Conservation (phyloP, 2,329 filamentous ascomycete species). For the Thelonectria discophora region DNA sequence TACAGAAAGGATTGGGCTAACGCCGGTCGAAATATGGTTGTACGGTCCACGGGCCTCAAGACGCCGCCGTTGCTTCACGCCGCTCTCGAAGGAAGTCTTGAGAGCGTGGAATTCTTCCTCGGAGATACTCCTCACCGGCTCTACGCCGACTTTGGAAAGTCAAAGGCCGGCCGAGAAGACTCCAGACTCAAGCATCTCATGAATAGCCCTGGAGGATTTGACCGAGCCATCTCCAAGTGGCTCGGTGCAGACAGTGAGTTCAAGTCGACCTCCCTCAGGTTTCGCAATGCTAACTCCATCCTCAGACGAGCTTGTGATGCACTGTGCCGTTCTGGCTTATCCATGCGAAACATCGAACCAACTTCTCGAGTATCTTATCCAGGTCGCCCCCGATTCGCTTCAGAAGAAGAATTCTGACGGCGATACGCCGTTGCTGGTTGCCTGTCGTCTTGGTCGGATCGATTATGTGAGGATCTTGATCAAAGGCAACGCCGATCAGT, state of each 20-base stretch:
- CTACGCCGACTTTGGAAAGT: constrained; percentile 73
- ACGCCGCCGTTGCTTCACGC: constrained; percentile 70
- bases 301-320: constrained; percentile 69
- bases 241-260: constrained; percentile 66
- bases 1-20: constrained; percentile 74
- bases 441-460: constrained; percentile 64
- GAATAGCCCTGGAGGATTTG: constrained; percentile 68
- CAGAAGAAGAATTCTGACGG: constrained; percentile 67
- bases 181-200: constrained; percentile 68
- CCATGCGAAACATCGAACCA: constrained; percentile 53
- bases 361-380: constrained; percentile 72
- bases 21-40: constrained; percentile 60
- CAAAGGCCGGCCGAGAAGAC: constrained; percentile 68
- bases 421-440: constrained; percentile 74
- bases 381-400: constrained; percentile 67
- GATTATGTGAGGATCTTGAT: constrained; percentile 70
- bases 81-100: constrained; percentile 65
- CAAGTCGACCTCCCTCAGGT: constrained; percentile 10
- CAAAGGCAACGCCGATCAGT: constrained; percentile 74
- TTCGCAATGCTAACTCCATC: constrained; percentile 33
- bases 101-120: constrained; percentile 79
- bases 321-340: constrained; percentile 67
- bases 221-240: constrained; percentile 70
- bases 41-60: constrained; percentile 51
- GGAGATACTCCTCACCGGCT: constrained; percentile 73